Percentiles rank a stretch among this genome's conserved stretches.
Conservation (phyloP, 106 monocot genomes). For the Acanthochlamys bracteata region DNA sequence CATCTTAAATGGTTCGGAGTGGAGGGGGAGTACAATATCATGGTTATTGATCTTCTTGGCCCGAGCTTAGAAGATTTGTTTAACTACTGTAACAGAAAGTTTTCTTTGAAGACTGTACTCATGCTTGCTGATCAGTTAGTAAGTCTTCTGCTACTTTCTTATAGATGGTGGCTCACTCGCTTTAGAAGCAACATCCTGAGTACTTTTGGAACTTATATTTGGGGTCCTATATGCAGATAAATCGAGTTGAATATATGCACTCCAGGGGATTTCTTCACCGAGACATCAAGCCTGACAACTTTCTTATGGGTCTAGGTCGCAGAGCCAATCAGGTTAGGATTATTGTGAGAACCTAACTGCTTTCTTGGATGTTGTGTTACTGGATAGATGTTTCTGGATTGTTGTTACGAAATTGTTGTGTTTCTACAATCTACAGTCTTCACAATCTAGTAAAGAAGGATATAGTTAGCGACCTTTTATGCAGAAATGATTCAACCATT, state of each 20-base stretch:
- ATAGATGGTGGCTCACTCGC: background rate
- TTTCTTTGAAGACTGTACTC: conserved; percentile 68
- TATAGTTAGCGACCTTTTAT: too few relatives aligned
- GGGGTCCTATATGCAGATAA: conserved; percentile 2
- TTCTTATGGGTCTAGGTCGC: conserved; percentile 9
- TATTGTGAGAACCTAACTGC: background rate
- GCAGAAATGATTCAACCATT: background rate
- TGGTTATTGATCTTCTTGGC: conserved; percentile 90
- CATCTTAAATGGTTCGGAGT: conserved; percentile 75
- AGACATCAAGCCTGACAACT: conserved; percentile 12
- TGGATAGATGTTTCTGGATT: too few relatives aligned
- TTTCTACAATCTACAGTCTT: too few relatives aligned
- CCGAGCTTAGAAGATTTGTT: conserved; percentile 87
- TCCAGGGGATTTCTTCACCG: conserved; percentile 11
- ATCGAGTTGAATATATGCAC: conserved; percentile 13
- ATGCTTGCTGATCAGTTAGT: conserved; percentile 81
- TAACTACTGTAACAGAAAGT: conserved; percentile 61
- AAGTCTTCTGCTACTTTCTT: conserved; percentile 4
- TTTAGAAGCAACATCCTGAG: too few relatives aligned
- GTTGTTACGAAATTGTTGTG: too few relatives aligned
- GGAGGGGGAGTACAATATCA: conserved; percentile 68
- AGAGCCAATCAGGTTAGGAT: conserved; percentile 4
- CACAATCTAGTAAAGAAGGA: too few relatives aligned
- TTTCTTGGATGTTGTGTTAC: background rate
- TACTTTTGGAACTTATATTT: background rate